Evolutionary conservation across 2,329 filamentous ascomycete species (phyloP).

Genomic region (Alternaria arborescens): DNA sequence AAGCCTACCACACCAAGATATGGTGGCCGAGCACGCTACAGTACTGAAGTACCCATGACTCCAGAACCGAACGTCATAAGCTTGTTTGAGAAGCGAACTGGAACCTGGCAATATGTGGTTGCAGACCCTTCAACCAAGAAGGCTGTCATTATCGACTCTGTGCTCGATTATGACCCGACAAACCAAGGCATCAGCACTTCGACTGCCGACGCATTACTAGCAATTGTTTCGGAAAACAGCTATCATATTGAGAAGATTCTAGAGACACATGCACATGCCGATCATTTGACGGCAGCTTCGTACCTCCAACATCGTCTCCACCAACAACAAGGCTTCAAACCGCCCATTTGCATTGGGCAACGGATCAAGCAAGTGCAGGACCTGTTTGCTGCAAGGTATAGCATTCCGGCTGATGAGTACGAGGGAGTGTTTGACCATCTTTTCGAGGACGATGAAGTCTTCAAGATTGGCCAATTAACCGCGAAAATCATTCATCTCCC

Average conservation of each 20-base stretch:
- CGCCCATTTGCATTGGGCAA: constrained; percentile 64
- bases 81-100: constrained; percentile 54
- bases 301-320: constrained; percentile 61
- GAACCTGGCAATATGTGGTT: constrained; percentile 69
- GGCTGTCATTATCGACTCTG: constrained; percentile 69
- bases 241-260: constrained; percentile 65
- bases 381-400: constrained; percentile 61
- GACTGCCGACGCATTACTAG: constrained; percentile 63
- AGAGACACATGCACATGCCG: constrained; percentile 70
- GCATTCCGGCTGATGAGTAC: constrained; percentile 56
- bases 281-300: constrained; percentile 67
- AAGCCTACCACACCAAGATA: no score
- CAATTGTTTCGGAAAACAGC: constrained; percentile 53
- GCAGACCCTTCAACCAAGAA: constrained; percentile 60
- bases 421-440: constrained; percentile 61
- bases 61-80: constrained; percentile 25
- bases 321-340: constrained; percentile 49
- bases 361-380: constrained; percentile 63
- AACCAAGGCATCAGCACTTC: constrained; percentile 58
- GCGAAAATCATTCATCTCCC: constrained; percentile 64
- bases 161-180: constrained; percentile 64
- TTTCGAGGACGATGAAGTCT: constrained; percentile 63
- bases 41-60: not conserved
- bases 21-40: not conserved
- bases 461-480: constrained; percentile 59